A percentile compares a stretch with the other conserved stretches of the same genome.
These are phyloP conservation scores for Fusarium mundagurra DNA, from an alignment of 2,329 filamentous ascomycete species.

Conservation along the genomic window DNA sequence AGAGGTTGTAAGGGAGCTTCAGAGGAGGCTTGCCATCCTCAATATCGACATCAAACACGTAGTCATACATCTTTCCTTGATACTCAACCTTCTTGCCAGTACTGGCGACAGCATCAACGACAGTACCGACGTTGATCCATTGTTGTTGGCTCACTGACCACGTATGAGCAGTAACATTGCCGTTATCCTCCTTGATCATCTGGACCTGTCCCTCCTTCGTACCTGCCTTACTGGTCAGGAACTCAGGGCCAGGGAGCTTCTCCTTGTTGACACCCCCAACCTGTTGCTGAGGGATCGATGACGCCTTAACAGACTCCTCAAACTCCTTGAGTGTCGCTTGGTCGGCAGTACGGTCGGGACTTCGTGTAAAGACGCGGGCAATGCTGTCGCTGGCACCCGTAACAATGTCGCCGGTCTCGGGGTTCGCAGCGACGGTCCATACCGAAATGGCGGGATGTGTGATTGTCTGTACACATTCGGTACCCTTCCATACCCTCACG, in stretches of 20 bases:
- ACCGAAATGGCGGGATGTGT: conserved; percentile 97
- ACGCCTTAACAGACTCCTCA: conserved; percentile 82
- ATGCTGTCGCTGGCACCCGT: conserved; percentile 90
- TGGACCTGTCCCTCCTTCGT: conserved; percentile 97
- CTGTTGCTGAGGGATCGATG: conserved; percentile 88
- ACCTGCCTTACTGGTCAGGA: conserved; percentile 81
- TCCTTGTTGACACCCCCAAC: conserved; percentile 89
- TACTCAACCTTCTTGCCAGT: conserved; percentile 81
- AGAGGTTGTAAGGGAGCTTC: conserved; percentile 93
- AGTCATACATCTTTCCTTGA: conserved; percentile 90
- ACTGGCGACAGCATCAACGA: conserved; percentile 88
- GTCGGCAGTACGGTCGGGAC: conserved; percentile 74
- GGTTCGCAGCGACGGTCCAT: conserved; percentile 88
- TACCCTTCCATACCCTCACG: conserved; percentile 85
- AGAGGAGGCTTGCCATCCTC: conserved; percentile 92
- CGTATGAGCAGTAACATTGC: conserved; percentile 84
- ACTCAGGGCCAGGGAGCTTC: conserved; percentile 87
- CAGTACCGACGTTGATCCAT: conserved; percentile 92
- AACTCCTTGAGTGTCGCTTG: conserved; percentile 76
- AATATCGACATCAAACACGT: conserved; percentile 95
- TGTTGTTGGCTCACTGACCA: conserved; percentile 79
- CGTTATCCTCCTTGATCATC: conserved; percentile 86
- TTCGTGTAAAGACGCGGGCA: conserved; percentile 84
- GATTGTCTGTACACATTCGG: conserved; percentile 90
- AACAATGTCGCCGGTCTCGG: conserved; percentile 89